phyloP scores from a whole-genome alignment of 1,284 basidiomycete genomes.

The Abortiporus biennis region DNA sequence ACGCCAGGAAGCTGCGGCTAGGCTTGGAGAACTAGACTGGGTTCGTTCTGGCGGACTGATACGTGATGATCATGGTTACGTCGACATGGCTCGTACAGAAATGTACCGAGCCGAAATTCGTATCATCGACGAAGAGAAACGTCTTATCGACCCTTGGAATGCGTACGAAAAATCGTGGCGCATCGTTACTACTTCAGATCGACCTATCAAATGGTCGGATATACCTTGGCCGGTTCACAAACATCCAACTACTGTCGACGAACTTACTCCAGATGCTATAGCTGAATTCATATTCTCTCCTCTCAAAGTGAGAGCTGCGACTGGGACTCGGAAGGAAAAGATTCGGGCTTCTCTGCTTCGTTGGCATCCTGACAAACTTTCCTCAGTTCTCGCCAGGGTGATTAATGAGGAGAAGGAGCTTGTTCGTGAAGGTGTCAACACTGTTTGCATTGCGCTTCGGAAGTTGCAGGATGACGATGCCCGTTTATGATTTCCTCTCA shows the following conservation, averaged over 20 bases:
- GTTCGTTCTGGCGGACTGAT: conserved; percentile 51
- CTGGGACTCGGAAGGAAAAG: conserved; percentile 40
- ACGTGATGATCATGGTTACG: conserved; percentile 40
- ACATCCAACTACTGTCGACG: conserved; percentile 21
- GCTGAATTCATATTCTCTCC: conserved; percentile 49
- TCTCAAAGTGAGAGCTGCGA: conserved; percentile 34
- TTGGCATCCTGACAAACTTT: conserved; percentile 74
- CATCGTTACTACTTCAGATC: conserved; percentile 21
- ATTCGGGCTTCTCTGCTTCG: conserved; percentile 54
- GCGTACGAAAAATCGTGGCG: conserved; percentile 45
- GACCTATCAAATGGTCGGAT: conserved; percentile 33
- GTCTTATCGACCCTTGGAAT: conserved; percentile 37
- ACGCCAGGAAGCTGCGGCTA: conserved; percentile 24
- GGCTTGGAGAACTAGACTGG: conserved; percentile 49
- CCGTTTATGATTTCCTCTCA: too few relatives aligned
- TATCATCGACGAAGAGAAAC: conserved; percentile 32
- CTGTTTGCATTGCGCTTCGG: conserved; percentile 27
- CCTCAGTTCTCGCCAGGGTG: conserved; percentile 42
- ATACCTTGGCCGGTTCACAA: conserved; percentile 55
- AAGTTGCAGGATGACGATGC: conserved; percentile 22
- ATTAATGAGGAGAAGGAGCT: conserved; percentile 41
- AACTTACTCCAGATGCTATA: conserved; percentile 38
- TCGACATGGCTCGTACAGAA: conserved; percentile 44
- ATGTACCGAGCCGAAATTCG: conserved; percentile 35
- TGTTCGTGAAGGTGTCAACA: conserved; percentile 39